Conservation (phyloP, 345 rosid species). For the Pelargonium nanum region DNA sequence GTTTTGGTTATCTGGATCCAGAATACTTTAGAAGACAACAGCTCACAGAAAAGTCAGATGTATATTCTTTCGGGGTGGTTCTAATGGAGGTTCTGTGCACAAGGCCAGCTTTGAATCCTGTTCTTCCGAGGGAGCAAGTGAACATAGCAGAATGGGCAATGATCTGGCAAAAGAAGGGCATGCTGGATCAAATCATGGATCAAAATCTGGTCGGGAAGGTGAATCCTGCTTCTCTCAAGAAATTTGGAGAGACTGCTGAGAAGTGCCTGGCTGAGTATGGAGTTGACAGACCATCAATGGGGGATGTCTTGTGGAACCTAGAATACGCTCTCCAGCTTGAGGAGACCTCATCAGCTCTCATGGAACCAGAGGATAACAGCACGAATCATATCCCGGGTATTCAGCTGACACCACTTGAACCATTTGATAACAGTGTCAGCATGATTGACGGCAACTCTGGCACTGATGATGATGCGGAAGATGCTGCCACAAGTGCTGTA, state of each 20-base stretch:
- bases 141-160: conserved; percentile 99
- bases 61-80: conserved; percentile 95
- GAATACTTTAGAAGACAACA: conserved; percentile 98
- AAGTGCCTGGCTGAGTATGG: conserved; percentile 94
- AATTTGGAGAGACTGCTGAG: conserved; percentile 95
- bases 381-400: conserved; percentile 88
- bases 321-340: conserved; percentile 93
- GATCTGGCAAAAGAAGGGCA: conserved; percentile 92
- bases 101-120: conserved; percentile 94
- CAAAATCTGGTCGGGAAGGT: conserved; percentile 71
- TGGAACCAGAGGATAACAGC: conserved; percentile 93
- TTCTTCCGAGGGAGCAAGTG: conserved; percentile 91
- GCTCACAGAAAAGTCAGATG: conserved; percentile 92
- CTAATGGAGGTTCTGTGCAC: conserved; percentile 95
- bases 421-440: conserved; percentile 80
- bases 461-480: conserved; percentile 73
- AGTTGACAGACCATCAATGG: conserved; percentile 91
- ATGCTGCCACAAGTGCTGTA: conserved; percentile 83
- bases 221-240: conserved; percentile 81
- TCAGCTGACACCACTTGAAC: conserved; percentile 73
- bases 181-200: conserved; percentile 96
- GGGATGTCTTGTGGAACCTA: conserved; percentile 95
- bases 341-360: conserved; percentile 76
- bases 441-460: conserved; percentile 55
- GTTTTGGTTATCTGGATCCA: conserved; percentile 96